Evolutionary conservation across 768 basidiomycete species (phyloP).

Genomic region (Leccinum variicolor): DNA sequence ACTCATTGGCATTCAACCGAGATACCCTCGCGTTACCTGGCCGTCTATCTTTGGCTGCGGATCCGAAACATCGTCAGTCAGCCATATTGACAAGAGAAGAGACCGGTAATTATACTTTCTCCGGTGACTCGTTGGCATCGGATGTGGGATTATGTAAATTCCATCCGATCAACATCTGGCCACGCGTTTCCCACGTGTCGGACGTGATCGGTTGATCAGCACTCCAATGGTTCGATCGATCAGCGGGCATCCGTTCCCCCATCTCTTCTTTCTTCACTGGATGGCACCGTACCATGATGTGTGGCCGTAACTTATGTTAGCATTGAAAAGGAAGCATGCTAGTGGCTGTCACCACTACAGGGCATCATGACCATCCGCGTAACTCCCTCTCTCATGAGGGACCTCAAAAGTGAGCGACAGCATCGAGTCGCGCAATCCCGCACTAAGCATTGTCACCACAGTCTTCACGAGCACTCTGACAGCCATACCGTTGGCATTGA

Average conservation of each 20-base stretch:
- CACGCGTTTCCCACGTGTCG: neutral
- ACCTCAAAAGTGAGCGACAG: slow-evolving; percentile 12
- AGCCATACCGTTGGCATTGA: neutral
- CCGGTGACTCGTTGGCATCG: neutral
- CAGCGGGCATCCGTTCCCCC: neutral
- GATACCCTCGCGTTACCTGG: neutral
- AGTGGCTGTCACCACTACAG: neutral
- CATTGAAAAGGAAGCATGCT: neutral
- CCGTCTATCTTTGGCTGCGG: neutral
- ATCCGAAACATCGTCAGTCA: neutral
- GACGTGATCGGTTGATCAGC: neutral
- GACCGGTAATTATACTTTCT: neutral
- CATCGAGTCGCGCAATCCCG: neutral
- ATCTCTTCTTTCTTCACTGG: slow-evolving; percentile 7
- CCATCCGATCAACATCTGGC: neutral
- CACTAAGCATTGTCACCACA: neutral
- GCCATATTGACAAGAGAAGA: neutral
- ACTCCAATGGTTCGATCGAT: neutral
- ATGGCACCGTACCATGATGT: slow-evolving; percentile 3
- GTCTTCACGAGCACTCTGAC: slow-evolving; percentile 11
- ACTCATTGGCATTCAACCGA: neutral
- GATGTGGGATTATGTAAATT: neutral
- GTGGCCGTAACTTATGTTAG: neutral
- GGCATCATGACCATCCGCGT: neutral
- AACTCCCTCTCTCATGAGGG: neutral